These are phyloP conservation scores for Fusarium graminum DNA, from an alignment of 2,329 filamentous ascomycete species.

Conservation along the genomic window DNA sequence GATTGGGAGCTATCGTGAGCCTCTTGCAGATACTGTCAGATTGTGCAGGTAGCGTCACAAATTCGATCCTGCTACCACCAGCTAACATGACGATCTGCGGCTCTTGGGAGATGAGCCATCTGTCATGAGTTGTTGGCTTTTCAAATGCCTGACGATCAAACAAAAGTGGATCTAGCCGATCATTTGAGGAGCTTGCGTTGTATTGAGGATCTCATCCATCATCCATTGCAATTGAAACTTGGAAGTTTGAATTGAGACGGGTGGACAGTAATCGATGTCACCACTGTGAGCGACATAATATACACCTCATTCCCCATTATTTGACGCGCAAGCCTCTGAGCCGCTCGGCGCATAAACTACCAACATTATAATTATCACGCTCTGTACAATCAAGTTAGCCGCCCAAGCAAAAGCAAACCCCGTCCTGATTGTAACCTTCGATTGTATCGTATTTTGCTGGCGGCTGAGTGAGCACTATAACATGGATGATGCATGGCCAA, in stretches of 20 bases:
- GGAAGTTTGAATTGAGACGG: constrained; percentile 22
- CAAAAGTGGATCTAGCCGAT: constrained; percentile 40
- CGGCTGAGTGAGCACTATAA: constrained; percentile 36
- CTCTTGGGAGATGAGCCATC: constrained; percentile 25
- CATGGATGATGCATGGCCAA: constrained; percentile 32
- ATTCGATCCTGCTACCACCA: constrained; percentile 19
- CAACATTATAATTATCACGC: not conserved
- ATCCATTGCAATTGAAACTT: constrained; percentile 2
- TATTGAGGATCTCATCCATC: constrained; percentile 4
- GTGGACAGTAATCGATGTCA: constrained; percentile 17
- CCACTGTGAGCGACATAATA: constrained; percentile 5
- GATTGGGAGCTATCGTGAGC: constrained; percentile 33
- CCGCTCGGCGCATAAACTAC: not conserved
- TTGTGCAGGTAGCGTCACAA: constrained; percentile 19
- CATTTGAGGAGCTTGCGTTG: constrained; percentile 15
- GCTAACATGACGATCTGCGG: constrained; percentile 32
- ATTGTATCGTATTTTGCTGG: constrained; percentile 15
- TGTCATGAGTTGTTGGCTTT: constrained; percentile 29
- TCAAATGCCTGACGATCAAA: constrained; percentile 43
- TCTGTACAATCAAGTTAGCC: constrained; percentile 2
- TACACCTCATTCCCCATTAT: constrained; percentile 26
- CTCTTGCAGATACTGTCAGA: constrained; percentile 12
- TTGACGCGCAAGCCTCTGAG: constrained; percentile 40
- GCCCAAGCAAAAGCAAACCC: constrained; percentile 10
- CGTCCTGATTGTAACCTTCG: constrained; percentile 32